phyloP scores from a whole-genome alignment of 2,329 filamentous ascomycete genomes.

The Dactylellina cionopaga region DNA sequence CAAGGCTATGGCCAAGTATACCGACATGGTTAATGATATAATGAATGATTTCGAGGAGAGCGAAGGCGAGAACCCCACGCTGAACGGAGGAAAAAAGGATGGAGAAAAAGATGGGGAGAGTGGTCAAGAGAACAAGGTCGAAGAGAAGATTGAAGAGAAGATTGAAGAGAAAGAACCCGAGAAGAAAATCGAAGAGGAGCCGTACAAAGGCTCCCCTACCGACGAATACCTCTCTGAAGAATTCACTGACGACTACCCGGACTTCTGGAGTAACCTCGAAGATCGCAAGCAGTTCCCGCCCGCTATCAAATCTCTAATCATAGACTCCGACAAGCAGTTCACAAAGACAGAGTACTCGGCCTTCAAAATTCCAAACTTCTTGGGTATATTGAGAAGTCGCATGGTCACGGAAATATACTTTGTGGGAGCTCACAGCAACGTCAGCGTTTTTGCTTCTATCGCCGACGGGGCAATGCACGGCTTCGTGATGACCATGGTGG shows the following conservation, averaged over 20 bases:
- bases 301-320: conserved; percentile 14
- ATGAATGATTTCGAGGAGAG: too few species aligned
- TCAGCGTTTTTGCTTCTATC: conserved; percentile 90
- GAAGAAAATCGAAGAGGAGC: conserved; percentile 48
- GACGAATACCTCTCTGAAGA: conserved; percentile 50
- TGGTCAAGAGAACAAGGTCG: conserved; percentile 33
- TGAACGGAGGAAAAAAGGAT: conserved; percentile 50
- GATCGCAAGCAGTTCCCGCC: conserved; percentile 1
- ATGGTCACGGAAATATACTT: conserved; percentile 80
- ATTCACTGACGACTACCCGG: conserved; percentile 25
- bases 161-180: conserved; percentile 55
- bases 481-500: conserved; percentile 83
- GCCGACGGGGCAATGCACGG: conserved; percentile 89
- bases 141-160: conserved; percentile 55
- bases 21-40: too few species aligned
- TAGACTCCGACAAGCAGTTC: conserved; percentile 52
- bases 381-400: conserved; percentile 64
- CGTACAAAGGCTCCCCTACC: conserved; percentile 56
- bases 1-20: too few species aligned
- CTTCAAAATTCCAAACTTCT: conserved; percentile 77
- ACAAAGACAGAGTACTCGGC: conserved; percentile 86
- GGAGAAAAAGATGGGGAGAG: conserved; percentile 51
- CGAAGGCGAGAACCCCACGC: too few species aligned
- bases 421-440: conserved; percentile 84
- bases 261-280: conserved; percentile 23